A percentile compares a stretch with the other conserved stretches of the same genome.
Conservation (phyloP, 192 early-diverging fungal species). For the Spinellus fusiger region DNA sequence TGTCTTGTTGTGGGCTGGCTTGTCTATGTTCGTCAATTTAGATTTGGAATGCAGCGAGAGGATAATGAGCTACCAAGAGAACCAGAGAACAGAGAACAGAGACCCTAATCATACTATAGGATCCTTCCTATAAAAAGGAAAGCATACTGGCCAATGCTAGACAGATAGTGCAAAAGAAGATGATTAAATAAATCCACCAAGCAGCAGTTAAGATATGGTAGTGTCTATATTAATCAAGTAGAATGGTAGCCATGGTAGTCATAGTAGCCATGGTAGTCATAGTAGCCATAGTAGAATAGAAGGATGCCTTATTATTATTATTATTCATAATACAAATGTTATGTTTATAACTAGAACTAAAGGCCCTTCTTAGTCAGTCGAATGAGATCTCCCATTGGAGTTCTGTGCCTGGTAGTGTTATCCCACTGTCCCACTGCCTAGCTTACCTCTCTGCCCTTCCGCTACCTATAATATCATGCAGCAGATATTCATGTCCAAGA, state of each 20-base stretch:
- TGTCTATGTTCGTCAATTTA: constrained; percentile 54
- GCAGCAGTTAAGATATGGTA: not conserved
- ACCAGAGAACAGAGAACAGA: no score
- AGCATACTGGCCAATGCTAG: not conserved
- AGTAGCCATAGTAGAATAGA: no score
- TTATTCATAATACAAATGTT: no score
- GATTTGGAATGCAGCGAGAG: constrained; percentile 30
- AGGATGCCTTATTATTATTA: no score
- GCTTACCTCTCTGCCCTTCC: constrained; percentile 42
- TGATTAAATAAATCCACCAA: not conserved
- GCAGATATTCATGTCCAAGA: constrained; percentile 36
- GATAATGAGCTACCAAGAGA: not conserved
- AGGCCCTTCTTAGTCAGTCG: constrained; percentile 41
- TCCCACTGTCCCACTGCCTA: not conserved
- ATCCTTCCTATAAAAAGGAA: not conserved
- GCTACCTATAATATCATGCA: constrained; percentile 46
- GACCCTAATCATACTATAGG: not conserved
- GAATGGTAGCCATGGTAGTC: no score
- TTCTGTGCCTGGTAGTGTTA: not conserved
- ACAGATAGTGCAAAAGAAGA: not conserved
- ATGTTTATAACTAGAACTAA: no score
- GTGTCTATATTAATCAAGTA: no score
- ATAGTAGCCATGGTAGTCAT: no score
- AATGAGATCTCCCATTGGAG: constrained; percentile 39
- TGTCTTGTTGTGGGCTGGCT: constrained; percentile 49